Evolutionary conservation across 169 alveolate genomes (phyloP).

Genomic region (Cystoisospora suis): DNA sequence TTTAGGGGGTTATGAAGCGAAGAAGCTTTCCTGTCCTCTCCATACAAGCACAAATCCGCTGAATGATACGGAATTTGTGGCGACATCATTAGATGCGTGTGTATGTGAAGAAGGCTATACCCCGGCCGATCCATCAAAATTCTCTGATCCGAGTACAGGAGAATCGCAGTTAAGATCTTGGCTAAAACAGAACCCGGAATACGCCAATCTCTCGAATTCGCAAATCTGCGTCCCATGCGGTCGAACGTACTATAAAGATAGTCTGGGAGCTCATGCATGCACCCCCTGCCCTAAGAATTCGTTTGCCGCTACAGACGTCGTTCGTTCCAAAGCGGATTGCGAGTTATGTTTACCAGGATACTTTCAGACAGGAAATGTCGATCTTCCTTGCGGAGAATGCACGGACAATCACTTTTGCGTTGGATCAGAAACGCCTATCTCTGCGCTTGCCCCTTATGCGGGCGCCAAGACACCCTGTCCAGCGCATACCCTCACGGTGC

Average conservation of each 20-base stretch:
- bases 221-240: slow-evolving; percentile 63
- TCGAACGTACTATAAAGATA: slow-evolving; percentile 10
- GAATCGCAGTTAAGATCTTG: slow-evolving; percentile 33
- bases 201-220: background rate
- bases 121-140: background rate
- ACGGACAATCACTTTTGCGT: slow-evolving; percentile 81
- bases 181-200: slow-evolving; percentile 7
- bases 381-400: slow-evolving; percentile 75
- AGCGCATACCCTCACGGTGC: slow-evolving; percentile 71
- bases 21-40: slow-evolving; percentile 46
- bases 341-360: slow-evolving; percentile 77
- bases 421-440: slow-evolving; percentile 75
- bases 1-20: slow-evolving; percentile 51
- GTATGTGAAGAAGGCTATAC: slow-evolving; percentile 54
- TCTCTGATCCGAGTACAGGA: slow-evolving; percentile 20
- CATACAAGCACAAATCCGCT: slow-evolving; percentile 41
- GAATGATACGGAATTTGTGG: background rate
- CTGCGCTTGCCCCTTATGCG: slow-evolving; percentile 62
- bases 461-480: slow-evolving; percentile 78
- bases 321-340: slow-evolving; percentile 68
- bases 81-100: slow-evolving; percentile 36
- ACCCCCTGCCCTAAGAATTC: slow-evolving; percentile 57
- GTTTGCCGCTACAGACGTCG: slow-evolving; percentile 39
- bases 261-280: slow-evolving; percentile 43
- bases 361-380: slow-evolving; percentile 71